phyloP scores from a whole-genome alignment of 306 rosid genomes.

The Malus asiatica region DNA sequence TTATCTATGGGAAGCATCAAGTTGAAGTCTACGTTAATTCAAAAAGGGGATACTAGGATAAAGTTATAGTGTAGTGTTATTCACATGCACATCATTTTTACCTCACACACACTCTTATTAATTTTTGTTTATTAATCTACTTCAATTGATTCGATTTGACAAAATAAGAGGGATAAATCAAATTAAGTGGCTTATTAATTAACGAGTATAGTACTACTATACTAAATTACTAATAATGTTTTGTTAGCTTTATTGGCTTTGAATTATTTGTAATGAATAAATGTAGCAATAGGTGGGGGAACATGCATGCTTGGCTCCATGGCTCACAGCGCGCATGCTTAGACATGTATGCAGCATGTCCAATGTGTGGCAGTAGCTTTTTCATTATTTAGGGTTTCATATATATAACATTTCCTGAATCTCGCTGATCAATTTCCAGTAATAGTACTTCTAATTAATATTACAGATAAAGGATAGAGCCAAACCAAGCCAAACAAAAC shows the following conservation, averaged over 20 bases:
- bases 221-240: no score
- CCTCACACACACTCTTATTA: no score
- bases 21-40: no score
- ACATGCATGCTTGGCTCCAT: conserved; percentile 5
- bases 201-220: no score
- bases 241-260: not conserved
- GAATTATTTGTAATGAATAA: not conserved
- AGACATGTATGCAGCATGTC: conserved; percentile 28
- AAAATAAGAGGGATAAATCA: not conserved
- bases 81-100: no score
- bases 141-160: no score
- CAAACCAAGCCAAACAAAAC: not conserved
- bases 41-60: not conserved
- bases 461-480: not conserved
- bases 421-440: not conserved
- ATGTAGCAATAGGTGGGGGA: not conserved
- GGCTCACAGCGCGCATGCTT: conserved; percentile 23
- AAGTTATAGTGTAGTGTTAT: no score
- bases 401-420: not conserved
- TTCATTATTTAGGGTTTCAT: not conserved
- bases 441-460: not conserved
- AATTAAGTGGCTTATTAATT: not conserved
- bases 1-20: no score
- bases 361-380: conserved; percentile 12
- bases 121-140: no score